Conservation (phyloP, 768 basidiomycete species). For the Chalciporus pseudorubinellus region DNA sequence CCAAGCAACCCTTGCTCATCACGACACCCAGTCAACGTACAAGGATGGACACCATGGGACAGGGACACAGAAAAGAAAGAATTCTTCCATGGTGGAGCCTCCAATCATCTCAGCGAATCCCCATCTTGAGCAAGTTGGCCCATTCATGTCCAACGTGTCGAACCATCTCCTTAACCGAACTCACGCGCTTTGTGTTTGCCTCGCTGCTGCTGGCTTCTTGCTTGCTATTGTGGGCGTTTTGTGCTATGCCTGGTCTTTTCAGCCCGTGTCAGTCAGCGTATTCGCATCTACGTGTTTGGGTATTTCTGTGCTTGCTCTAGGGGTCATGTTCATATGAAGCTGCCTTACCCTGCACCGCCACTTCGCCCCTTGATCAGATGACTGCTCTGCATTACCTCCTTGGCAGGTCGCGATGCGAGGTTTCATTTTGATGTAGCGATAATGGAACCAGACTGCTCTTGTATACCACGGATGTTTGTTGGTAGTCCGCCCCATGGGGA, state of each 20-base stretch:
- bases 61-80: background rate
- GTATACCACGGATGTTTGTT: too few relatives aligned
- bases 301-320: conserved; percentile 29
- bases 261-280: conserved; percentile 44
- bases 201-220: conserved; percentile 48
- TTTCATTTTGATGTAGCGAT: too few relatives aligned
- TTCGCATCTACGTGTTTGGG: conserved; percentile 42
- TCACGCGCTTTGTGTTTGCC: conserved; percentile 47
- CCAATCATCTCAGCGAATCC: conserved; percentile 45
- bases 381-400: background rate
- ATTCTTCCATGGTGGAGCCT: conserved; percentile 17
- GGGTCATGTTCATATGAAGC: conserved; percentile 13
- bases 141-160: conserved; percentile 39
- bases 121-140: conserved; percentile 51
- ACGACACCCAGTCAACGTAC: background rate
- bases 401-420: background rate
- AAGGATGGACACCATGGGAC: background rate
- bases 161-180: conserved; percentile 47
- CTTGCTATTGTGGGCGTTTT: conserved; percentile 50
- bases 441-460: too few relatives aligned
- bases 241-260: conserved; percentile 49
- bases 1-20: background rate
- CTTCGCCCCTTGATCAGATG: background rate
- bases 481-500: too few relatives aligned
- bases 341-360: background rate